These are phyloP conservation scores for Mycena albidolilacea DNA, from an alignment of 768 basidiomycete genomes.

Conservation along the genomic window DNA sequence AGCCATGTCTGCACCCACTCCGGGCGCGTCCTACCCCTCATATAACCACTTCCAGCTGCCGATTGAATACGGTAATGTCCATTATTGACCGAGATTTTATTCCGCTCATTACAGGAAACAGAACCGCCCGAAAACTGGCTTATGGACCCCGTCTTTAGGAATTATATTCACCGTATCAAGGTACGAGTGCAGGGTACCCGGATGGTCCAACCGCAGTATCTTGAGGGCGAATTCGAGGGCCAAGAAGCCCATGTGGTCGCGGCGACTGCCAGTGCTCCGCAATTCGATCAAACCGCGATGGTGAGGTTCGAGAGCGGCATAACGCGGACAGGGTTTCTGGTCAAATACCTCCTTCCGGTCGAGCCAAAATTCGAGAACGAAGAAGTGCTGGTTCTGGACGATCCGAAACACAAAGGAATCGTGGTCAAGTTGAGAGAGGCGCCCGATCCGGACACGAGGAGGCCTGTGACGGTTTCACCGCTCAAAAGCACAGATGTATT, in stretches of 20 bases:
- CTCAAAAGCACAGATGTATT: slow-evolving; percentile 52
- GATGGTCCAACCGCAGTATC: slow-evolving; percentile 47
- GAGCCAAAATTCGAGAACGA: slow-evolving; percentile 57
- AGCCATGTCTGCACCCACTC: slow-evolving; percentile 58
- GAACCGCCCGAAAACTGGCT: slow-evolving; percentile 60
- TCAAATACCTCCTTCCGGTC: slow-evolving; percentile 59
- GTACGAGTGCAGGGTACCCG: slow-evolving; percentile 56
- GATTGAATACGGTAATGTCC: slow-evolving; percentile 33
- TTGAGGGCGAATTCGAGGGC: slow-evolving; percentile 55
- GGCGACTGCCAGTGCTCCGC: slow-evolving; percentile 47
- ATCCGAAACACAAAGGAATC: slow-evolving; percentile 56
- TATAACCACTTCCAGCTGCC: slow-evolving; percentile 37
- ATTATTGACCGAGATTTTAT: not conserved
- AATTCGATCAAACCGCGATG: slow-evolving; percentile 56
- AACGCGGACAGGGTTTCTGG: slow-evolving; percentile 52
- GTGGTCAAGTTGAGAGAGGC: slow-evolving; percentile 62
- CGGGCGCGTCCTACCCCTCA: slow-evolving; percentile 46
- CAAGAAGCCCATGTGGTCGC: slow-evolving; percentile 49
- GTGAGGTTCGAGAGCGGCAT: slow-evolving; percentile 50
- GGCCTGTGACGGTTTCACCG: slow-evolving; percentile 54
- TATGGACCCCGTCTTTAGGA: slow-evolving; percentile 49
- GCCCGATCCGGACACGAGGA: slow-evolving; percentile 47
- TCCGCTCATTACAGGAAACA: slow-evolving; percentile 36
- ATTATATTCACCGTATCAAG: slow-evolving; percentile 54
- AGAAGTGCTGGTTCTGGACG: slow-evolving; percentile 66